Evolutionary conservation across 768 basidiomycete species (phyloP), one percentile per base, ranked within the genome.

Genomic region (Phlebiopsis flavidoalba): DNA sequence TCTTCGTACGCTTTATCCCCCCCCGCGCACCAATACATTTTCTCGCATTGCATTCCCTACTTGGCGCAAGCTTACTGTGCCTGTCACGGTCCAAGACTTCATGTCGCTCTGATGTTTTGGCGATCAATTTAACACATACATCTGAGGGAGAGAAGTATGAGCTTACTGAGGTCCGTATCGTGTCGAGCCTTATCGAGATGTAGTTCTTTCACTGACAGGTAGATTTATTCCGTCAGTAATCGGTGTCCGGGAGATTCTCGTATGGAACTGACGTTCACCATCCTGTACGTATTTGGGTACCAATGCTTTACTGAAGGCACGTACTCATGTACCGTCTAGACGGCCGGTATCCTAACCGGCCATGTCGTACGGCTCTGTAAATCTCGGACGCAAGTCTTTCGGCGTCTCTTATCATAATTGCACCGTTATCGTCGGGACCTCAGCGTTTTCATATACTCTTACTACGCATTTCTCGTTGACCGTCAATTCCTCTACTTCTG

Each of bases 381-480:
- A 89, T 62, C 74, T 86, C 5, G 91, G 85, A 8, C 83, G 91
- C 59, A 93, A 93, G 71, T 93, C 84, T 61, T 89, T 90, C 24
- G 71, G 90, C 40, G 67, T 91, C 59, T 83, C 87, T 52, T 31
- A 31, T 31, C 26, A 31, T 91, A 89, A n/a, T n/a, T 65, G 85
- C 90, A 0, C 86, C 89, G 5, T 88, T 92, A n/a, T n/a, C 70
- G 70, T 84, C 24, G 91, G 89, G 5, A 91, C 89, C 0, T 83
- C 89, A 1, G 37, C 84, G 0, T 92, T 91, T 70, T 91, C 91
- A 2, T 92, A 89, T 70, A 68, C 93, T n/a, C n/a, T n/a, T n/a
- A n/a, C 0, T 93, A 91, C 62, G 91, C 91, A 14, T 83, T 86
- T 64, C 68, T 90, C 51, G 80, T 87, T 6, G 80, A 79, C 3